Evolutionary conservation across 192 early-diverging fungal genomes (phyloP), one percentile per base, ranked within the genome.

Genomic region (Dispira parvispora): DNA sequence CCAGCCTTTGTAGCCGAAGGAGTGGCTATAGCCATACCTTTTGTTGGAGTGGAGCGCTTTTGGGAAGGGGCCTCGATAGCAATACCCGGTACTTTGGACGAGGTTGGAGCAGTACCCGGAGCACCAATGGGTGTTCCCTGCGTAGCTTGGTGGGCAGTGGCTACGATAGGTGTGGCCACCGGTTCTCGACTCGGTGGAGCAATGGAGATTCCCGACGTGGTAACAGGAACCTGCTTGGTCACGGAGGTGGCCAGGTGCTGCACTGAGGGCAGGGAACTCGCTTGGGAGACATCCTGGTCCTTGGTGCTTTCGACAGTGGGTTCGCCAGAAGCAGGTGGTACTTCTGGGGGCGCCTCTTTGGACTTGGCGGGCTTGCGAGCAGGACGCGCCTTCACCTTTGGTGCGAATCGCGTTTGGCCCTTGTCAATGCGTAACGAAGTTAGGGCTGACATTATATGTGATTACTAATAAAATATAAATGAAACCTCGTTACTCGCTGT

Each of bases 361-460:
- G 53, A 3, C 53, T 13, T 28, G 25, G 53, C 23, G 0, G 53
- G 53, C 23, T 28, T 14, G 13, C 53, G 53, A 26, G 53, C 25
- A 3, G 18, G 18, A 23, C 53, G 53, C 8, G 53, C 18, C 25
- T 55, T 55, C 16, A 55, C 53, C 28, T 55, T 55, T 21, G 53
- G 53, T 26, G 53, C 53, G 53, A 55, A 55, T 0, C 53, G 53
- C 23, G 53, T 55, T 25, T 55, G 53, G 53, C 53, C 53, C 53
- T 55, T 55, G 28, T 55, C 23, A 26, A 55, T 55, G 21, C 23
- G 53, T 14, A 55, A 28, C 2, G 53, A 55, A 21, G 53, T 55
- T 38, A 38, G 32, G 21, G 13, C 13, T 12, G 53, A 55, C 53
- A 55, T 55, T 18, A 26, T 18, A 28, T 21, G 8, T 8, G 16